A percentile compares a stretch with the other conserved stretches of the same genome.
phyloP scores from a whole-genome alignment of 2,329 filamentous ascomycete species.

The Hymenoscyphus fructigenus region DNA sequence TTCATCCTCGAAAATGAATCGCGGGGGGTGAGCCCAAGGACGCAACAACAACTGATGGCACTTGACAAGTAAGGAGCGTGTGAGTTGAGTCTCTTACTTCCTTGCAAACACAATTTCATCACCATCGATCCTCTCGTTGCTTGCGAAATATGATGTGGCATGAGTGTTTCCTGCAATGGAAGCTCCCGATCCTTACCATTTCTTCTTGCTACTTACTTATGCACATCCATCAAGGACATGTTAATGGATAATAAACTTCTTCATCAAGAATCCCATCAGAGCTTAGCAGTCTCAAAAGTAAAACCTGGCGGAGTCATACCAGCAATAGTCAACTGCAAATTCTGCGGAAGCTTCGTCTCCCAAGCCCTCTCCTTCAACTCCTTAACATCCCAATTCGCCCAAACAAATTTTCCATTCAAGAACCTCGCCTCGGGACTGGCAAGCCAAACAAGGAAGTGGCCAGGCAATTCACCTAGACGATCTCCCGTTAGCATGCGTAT shows the following conservation, averaged over 20 bases:
- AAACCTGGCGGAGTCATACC: background rate
- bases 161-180: background rate
- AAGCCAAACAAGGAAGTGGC: slow-evolving; percentile 25
- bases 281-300: background rate
- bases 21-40: too few species aligned
- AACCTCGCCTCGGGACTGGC: slow-evolving; percentile 44
- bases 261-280: background rate
- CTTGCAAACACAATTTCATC: too few species aligned
- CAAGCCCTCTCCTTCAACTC: slow-evolving; percentile 43
- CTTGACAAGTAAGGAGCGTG: too few species aligned
- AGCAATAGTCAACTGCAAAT: slow-evolving; percentile 1
- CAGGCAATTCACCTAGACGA: slow-evolving; percentile 20
- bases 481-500: background rate
- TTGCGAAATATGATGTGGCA: too few species aligned
- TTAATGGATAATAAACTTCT: background rate
- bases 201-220: background rate
- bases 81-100: too few species aligned
- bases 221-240: background rate
- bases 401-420: slow-evolving; percentile 46
- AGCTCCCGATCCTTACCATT: background rate
- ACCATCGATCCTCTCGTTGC: too few species aligned
- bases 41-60: too few species aligned
- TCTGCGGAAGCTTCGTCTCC: slow-evolving; percentile 9
- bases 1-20: too few species aligned
- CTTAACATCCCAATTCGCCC: slow-evolving; percentile 51